Percentiles rank a stretch among this genome's conserved stretches.
Conservation (phyloP, 371 early-diverging fungal genomes). For the Amoeboradix gromovi region DNA sequence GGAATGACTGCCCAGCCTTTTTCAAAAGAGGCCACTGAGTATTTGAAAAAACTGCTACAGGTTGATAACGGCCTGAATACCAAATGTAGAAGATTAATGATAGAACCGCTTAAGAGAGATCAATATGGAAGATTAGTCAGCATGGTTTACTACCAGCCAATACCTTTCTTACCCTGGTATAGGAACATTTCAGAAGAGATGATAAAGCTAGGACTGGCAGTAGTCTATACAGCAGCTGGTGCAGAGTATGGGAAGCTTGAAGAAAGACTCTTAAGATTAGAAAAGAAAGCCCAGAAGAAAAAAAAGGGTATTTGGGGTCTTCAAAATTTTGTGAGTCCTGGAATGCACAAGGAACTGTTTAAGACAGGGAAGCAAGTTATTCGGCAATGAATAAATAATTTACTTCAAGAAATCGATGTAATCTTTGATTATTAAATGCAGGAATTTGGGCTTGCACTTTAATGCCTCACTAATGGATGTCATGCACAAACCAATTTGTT, state of each 20-base stretch:
- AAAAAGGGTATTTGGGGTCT: not conserved
- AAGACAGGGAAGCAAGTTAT: not conserved
- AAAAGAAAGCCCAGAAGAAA: conserved; percentile 26
- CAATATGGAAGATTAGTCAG: conserved; percentile 35
- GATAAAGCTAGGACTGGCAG: conserved; percentile 30
- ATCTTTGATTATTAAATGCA: not conserved
- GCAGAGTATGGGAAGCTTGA: conserved; percentile 29
- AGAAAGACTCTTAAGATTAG: conserved; percentile 15
- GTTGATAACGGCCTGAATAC: conserved; percentile 4
- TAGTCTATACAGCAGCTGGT: conserved; percentile 31
- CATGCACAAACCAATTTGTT: not conserved
- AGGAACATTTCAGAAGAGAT: conserved; percentile 35
- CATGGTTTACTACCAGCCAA: conserved; percentile 26
- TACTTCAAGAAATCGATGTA: not conserved
- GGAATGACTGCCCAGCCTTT: conserved; percentile 39
- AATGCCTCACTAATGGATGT: not conserved
- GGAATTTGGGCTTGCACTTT: not conserved
- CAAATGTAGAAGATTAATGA: conserved; percentile 16
- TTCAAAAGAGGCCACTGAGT: conserved; percentile 24
- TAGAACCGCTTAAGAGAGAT: conserved; percentile 24
- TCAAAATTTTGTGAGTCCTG: not conserved
- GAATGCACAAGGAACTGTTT: not conserved
- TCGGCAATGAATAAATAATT: not conserved
- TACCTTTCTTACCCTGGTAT: conserved; percentile 9
- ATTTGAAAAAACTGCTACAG: conserved; percentile 14